Base-by-base conservation (phyloP, 805 yeast species). In the Candida oleophila region DNA sequence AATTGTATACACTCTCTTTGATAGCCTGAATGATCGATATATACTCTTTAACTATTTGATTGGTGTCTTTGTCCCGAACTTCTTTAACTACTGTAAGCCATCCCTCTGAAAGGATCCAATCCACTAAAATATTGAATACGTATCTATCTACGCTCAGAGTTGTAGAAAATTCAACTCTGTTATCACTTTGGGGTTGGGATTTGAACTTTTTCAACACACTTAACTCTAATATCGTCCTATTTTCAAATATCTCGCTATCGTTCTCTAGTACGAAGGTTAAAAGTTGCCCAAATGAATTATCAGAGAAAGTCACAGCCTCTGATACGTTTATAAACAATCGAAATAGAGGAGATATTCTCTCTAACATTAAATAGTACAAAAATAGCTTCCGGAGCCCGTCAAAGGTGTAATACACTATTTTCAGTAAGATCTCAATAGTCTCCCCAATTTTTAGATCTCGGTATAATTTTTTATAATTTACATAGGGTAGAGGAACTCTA, bases 241-340 rank as follows among this genome's bases (percentile, higher is more conserved):
- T 43, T 22, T 42, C 40, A 19, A 57, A 16, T 9, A 65, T 42
- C 11, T 21, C n/a, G 2, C 44, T 43, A 41, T 53, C 47, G 49
- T 63, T 52, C 16, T 60, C 49, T 14, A 63, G 42, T 3, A 61
- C 37, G 47, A 50, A 69, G 4, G 72, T 64, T 44, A 59, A 34
- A n/a, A 60, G 49, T 45, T 69, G 73, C 21, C 48, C 37, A 28
- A 64, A 47, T 38, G 60, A 61, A 39, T 59, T 62, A 16, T 53
- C 51, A n/a, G 69, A 58, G 43, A 57, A 67, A 2, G 72, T 64
- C 38, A 34, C 38, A 7, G 12, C 20, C 38, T 34, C 20, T 18
- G 38, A 34, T 7, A 38, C 9, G 5, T 38, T 33, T 25, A 25
- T 7, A 25, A 25, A 25, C 30, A 25, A 7, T 25, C 30, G 30